phyloP scores from a whole-genome alignment of 1,284 basidiomycete genomes.

The Ceratobasidium sp. region DNA sequence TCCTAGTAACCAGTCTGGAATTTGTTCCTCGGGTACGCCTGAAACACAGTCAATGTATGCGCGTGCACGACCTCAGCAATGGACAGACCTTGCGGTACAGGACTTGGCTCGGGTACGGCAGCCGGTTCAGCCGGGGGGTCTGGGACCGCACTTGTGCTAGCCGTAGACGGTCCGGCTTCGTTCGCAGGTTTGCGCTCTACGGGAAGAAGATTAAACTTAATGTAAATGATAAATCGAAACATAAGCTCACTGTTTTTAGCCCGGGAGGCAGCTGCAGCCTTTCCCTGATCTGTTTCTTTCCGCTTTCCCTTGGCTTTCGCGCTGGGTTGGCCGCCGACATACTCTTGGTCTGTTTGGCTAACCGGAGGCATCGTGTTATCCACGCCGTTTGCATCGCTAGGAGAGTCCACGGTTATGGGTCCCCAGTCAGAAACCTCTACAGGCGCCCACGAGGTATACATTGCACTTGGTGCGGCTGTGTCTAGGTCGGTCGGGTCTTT shows the following conservation, averaged over 20 bases:
- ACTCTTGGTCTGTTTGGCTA: not conserved
- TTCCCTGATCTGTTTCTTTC: not conserved
- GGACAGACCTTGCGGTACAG: conserved; percentile 1
- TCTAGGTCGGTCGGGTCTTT: not conserved
- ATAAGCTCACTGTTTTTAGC: not conserved
- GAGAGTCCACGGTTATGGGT: not conserved
- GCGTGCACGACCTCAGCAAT: not conserved
- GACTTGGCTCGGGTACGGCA: not conserved
- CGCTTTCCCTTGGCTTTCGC: conserved; percentile 23
- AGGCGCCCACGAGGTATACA: conserved; percentile 34
- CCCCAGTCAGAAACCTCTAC: conserved; percentile 15
- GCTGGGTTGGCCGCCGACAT: not conserved
- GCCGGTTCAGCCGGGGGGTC: not conserved
- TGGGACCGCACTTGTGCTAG: not conserved
- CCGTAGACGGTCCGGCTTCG: not conserved
- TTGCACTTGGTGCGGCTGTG: conserved; percentile 6
- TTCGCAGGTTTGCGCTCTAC: not conserved
- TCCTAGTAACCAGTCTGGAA: conserved; percentile 34
- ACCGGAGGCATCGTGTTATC: not conserved
- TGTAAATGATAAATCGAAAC: not conserved
- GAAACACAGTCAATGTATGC: not conserved
- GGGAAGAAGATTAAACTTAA: not conserved
- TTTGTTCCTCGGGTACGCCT: conserved; percentile 39
- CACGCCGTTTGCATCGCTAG: not conserved
- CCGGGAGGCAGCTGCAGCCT: not conserved